Base-by-base conservation (phyloP, 345 rosid species). In the Salix exigua region DNA sequence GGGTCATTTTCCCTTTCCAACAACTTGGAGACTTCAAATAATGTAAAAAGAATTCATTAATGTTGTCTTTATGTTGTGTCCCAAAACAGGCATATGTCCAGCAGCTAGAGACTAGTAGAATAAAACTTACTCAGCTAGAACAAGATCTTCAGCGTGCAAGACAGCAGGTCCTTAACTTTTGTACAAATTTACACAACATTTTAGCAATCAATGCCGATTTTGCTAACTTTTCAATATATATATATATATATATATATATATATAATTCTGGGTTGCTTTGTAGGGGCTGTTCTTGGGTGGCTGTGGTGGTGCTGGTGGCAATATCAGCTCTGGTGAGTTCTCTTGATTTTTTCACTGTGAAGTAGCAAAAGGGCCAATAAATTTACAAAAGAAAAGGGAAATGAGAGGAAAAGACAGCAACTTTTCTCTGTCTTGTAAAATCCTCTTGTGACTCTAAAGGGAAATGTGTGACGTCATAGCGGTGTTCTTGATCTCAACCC, bases 111-210 rank as follows among this genome's bases (percentile, higher is more conserved):
- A 72, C 98, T 19, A 91, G 99, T 71, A 91, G 98, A 77, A 89
- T 93, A 55, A 96, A 92, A 85, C 93, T 96, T 63, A 73, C 87
- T 68, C 99, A 96, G 79, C 70, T 96, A 31, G 99, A 96, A 81
- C 99, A 96, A 87, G 98, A 96, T 61, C 96, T 96, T 75, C 99
- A 96, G 67, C 85, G 99, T 81, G 91, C 97, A 46, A 92, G 98
- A 60, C 92, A 97, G 77, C 96, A 93, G 99, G 99, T 91, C 68
- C 71, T 51, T 51, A 65, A 71, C 64, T 80, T 23, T 16, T 40
- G 28, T 73, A 23, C 30, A 55, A 6, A 6, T 26, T 42, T 70
- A 5, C 2, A 19, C 42, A 19, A 19, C 42, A 19, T 28, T 58
- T 35, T 5, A 2, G 19, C 31, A 63, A 13, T 51, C 37, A 8